Evolutionary conservation across 139 green algal genomes (phyloP), one percentile per base, ranked within the genome.

Genomic region (Tetraselmis chui): DNA sequence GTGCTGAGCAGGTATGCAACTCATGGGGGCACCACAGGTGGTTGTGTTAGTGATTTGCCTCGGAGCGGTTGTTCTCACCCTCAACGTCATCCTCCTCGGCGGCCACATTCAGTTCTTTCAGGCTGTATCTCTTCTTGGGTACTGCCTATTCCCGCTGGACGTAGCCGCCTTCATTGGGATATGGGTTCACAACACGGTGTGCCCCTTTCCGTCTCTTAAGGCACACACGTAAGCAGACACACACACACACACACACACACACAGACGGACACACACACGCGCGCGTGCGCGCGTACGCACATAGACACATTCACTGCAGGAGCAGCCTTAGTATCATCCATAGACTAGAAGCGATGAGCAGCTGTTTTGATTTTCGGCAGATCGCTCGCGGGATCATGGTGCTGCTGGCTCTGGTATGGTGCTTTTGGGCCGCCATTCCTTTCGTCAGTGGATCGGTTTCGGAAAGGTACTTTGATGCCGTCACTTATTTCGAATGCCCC

Each of bases 101-200:
- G 96, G 96, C n/a, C 94, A 93, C 76, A 97, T 99, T 30, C 94
- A 97, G 74, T 99, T 99, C 87, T 97, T 99, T 83, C 96, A 98
- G 88, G 90, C 90, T 0, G 86, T 99, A 58, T 98, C 92, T 84
- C 84, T 99, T 77, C 90, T 99, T 29, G 97, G 97, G n/a, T 99
- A 99, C 89, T 99, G 97, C 91, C 83, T 99, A 1, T 98, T 99
- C 84, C 97, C 97, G n/a, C 84, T 99, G 29, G 91, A 92, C 30
- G 67, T 98, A 0, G 93, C 92, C 0, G 91, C 94, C 24, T 87
- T 98, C 2, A 82, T 97, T 0, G 18, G 45, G 11, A 67, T 67
- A 5, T 67, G 45, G 45, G 45, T 67, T 18, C 45, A 67, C 45
- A 67, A 67, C 45, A 67, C 45, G 5, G 45, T 67, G 45, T 25